Evolutionary conservation across 305 asterid genomes (phyloP), one percentile per base, ranked within the genome.

Genomic region (Plantago coronopus): DNA sequence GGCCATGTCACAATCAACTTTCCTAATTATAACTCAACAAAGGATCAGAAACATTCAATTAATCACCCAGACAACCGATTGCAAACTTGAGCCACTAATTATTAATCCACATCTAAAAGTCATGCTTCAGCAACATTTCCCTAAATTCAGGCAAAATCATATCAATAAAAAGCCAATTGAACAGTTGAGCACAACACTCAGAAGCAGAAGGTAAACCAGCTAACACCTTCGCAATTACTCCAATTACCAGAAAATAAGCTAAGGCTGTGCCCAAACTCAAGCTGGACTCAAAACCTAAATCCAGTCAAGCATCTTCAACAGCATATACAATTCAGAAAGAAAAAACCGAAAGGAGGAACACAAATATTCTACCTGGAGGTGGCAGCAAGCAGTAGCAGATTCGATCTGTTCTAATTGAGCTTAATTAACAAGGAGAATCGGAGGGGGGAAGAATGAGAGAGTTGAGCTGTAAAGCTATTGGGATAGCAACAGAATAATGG

Each of bases 391-490:
- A 63, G 66, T 8, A 48, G 44, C 51, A 67, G 69, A 68, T 63
- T 68, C 56, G 81, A 79, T 75, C 68, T 37, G 49, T 23, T 72
- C 66, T 50, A 66, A 51, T 57, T 65, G 67, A 71, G 74, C 69
- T 23, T 5, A 4, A 4, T 9, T 5, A 4, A 4, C 14, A n/a
- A 56, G 57, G 23, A 59, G 58, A 59, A 58, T 51, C 44, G 31
- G 17, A 55, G 44, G 43, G 46, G 48, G 66, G 67, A 16, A 48
- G 23, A 73, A 72, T 69, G 54, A 65, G 69, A 64, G 48, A 61
- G 75, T 68, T 65, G 76, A 78, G 88, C 82, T 78, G 88, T 76
- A 76, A 78, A 74, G 80, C 61, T 38, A 46, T 1, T 54, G 81
- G 23, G 71, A 71, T 71, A 71, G 76, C 70, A 72, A 74, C 76